A percentile compares a stretch with the other conserved stretches of the same genome.
phyloP scores from a whole-genome alignment of 305 asterid species.

The Fraxinus paxiana region DNA sequence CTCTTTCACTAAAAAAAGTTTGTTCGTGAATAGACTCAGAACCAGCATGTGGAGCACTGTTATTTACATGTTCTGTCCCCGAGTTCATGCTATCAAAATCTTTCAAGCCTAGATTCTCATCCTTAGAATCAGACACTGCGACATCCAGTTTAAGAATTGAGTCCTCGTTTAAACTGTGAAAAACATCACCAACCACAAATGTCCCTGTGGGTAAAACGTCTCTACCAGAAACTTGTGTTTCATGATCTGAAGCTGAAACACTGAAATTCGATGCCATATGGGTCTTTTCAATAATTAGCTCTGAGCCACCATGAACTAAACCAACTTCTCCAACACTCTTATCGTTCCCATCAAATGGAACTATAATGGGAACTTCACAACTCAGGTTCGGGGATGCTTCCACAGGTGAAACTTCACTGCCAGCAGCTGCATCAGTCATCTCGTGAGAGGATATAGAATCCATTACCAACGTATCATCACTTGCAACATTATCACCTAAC shows the following conservation, averaged over 20 bases:
- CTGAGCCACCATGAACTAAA: constrained; percentile 8
- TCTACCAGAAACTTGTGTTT: constrained; percentile 3
- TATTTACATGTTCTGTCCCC: constrained; percentile 4
- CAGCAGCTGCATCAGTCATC: constrained; percentile 9
- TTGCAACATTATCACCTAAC: constrained; percentile 17
- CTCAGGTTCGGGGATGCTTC: constrained; percentile 5
- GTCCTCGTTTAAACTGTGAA: constrained; percentile 15
- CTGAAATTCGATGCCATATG: constrained; percentile 2
- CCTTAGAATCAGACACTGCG: constrained; percentile 26
- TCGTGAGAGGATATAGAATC: constrained; percentile 16
- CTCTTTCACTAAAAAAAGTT: constrained; percentile 31
- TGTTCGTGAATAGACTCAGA: constrained; percentile 26
- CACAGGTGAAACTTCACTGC: constrained; percentile 1
- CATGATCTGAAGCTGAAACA: constrained; percentile 2
- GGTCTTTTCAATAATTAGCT: not conserved
- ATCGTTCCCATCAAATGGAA: constrained; percentile 9
- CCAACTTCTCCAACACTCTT: constrained; percentile 10
- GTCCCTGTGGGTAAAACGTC: constrained; percentile 22
- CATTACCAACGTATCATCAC: constrained; percentile 18
- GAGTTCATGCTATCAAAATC: constrained; percentile 22
- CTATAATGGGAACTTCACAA: constrained; percentile 1
- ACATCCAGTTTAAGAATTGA: constrained; percentile 30
- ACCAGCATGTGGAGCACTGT: constrained; percentile 14
- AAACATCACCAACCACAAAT: constrained; percentile 4
- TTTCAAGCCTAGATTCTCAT: constrained; percentile 24